Conservation (phyloP, 2,329 filamentous ascomycete genomes). For the Furcasterigmium furcatum region DNA sequence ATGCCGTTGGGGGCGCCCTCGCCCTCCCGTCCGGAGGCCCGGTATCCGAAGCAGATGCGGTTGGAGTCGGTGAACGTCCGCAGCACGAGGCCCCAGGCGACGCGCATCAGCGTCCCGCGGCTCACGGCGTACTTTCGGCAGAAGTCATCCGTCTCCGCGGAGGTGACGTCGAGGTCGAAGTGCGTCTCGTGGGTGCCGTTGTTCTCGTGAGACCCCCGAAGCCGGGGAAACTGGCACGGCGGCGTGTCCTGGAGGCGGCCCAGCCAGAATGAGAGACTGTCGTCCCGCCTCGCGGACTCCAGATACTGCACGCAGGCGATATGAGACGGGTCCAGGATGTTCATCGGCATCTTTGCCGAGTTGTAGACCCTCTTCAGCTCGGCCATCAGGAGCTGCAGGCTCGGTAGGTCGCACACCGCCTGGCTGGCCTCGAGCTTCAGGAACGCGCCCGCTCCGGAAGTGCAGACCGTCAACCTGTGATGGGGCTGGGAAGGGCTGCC, state of each 20-base stretch:
- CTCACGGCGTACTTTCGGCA: slow-evolving; percentile 33
- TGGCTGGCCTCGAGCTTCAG: slow-evolving; percentile 49
- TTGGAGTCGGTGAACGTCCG: slow-evolving; percentile 50
- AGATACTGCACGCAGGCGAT: slow-evolving; percentile 35
- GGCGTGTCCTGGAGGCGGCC: slow-evolving; percentile 30
- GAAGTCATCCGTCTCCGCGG: slow-evolving; percentile 39
- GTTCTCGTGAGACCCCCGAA: slow-evolving; percentile 21
- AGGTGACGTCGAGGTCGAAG: slow-evolving; percentile 36
- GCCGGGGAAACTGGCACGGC: slow-evolving; percentile 43
- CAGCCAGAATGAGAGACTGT: slow-evolving; percentile 43
- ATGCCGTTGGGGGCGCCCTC: slow-evolving; percentile 36
- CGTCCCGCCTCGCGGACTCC: slow-evolving; percentile 22
- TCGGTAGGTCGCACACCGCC: slow-evolving; percentile 42
- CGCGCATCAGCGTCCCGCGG: slow-evolving; percentile 47
- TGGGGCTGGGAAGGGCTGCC: slow-evolving; percentile 34
- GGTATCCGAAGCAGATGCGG: slow-evolving; percentile 53
- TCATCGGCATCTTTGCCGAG: slow-evolving; percentile 29
- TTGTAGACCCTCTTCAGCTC: slow-evolving; percentile 44
- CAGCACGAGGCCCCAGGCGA: slow-evolving; percentile 59
- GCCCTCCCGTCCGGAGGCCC: slow-evolving; percentile 40
- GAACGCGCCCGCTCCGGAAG: slow-evolving; percentile 36
- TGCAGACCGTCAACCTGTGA: slow-evolving; percentile 48
- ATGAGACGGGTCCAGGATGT: slow-evolving; percentile 28
- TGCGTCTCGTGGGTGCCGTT: slow-evolving; percentile 25
- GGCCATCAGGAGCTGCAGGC: slow-evolving; percentile 41